Percentiles rank a stretch among this genome's conserved stretches.
Conservation (phyloP, 805 yeast species). For the Wickerhamomyces subpelliculosus region DNA sequence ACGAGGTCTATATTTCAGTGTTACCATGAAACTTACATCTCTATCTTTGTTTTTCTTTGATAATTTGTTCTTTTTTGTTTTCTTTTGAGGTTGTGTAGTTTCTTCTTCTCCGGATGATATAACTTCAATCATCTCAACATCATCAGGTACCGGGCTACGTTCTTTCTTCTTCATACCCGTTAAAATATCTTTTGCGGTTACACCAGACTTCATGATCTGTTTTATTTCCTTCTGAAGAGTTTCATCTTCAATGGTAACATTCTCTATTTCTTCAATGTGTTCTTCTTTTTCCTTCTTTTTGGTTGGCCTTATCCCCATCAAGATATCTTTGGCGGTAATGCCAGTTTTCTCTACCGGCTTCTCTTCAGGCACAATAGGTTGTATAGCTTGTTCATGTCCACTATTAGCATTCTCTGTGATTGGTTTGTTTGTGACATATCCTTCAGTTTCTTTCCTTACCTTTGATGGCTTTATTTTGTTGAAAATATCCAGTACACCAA, state of each 20-base stretch:
- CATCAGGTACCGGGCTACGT: background rate
- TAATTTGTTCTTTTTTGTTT: background rate
- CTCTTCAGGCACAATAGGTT: no score
- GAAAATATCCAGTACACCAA: background rate
- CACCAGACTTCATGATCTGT: background rate
- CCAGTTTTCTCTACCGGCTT: no score
- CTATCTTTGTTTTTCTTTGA: constrained; percentile 6
- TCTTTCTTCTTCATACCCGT: background rate
- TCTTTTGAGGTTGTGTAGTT: background rate
- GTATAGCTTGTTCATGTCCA: no score
- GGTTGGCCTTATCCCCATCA: no score
- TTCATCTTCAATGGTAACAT: background rate
- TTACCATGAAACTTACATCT: constrained; percentile 12
- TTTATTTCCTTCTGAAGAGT: background rate
- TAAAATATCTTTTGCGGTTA: background rate
- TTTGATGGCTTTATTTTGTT: background rate
- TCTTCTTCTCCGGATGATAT: constrained; percentile 1
- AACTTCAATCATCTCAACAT: background rate
- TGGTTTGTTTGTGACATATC: no score
- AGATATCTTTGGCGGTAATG: no score
- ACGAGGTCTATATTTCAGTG: constrained; percentile 14
- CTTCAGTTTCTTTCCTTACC: no score
- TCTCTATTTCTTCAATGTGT: background rate
- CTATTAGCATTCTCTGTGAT: no score
- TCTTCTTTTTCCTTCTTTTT: background rate